A percentile compares a stretch with the other conserved stretches of the same genome.
Conservation (phyloP, 345 rosid genomes). For the Xanthoceras sorbifolium region DNA sequence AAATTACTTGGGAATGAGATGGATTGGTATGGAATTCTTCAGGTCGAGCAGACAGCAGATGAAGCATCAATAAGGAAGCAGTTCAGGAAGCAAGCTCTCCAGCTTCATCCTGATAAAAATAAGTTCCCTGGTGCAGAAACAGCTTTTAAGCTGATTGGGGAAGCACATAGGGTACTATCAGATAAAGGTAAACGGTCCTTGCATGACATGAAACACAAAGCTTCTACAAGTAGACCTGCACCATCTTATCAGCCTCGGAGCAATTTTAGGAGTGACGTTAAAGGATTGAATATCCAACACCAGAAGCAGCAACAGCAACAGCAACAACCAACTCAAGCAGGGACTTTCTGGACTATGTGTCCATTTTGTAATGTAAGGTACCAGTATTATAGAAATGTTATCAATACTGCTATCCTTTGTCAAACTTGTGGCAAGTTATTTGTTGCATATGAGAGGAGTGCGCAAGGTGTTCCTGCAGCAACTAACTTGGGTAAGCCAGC, state of each 20-base stretch:
- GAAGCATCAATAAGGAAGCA: slow-evolving; percentile 78
- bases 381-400: slow-evolving; percentile 42
- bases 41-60: slow-evolving; percentile 61
- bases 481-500: slow-evolving; percentile 34
- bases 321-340: slow-evolving; percentile 43
- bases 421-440: slow-evolving; percentile 51
- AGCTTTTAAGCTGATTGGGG: slow-evolving; percentile 85
- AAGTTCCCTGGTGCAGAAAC: slow-evolving; percentile 89
- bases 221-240: slow-evolving; percentile 29
- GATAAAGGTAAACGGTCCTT: slow-evolving; percentile 56
- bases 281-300: slow-evolving; percentile 38
- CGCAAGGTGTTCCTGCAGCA: slow-evolving; percentile 32
- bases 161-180: slow-evolving; percentile 82
- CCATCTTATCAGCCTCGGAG: slow-evolving; percentile 38
- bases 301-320: slow-evolving; percentile 37
- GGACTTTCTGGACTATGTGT: slow-evolving; percentile 74
- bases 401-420: slow-evolving; percentile 48
- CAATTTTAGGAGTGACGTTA: slow-evolving; percentile 27
- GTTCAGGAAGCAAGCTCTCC: slow-evolving; percentile 78
- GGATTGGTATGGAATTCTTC: slow-evolving; percentile 92
- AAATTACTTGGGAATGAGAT: slow-evolving; percentile 60
- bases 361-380: slow-evolving; percentile 56
- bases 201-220: slow-evolving; percentile 57
- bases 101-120: slow-evolving; percentile 93
- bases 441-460: slow-evolving; percentile 46